Percentiles rank a stretch among this genome's conserved stretches.
Evolutionary conservation across 139 green algal species (phyloP).

Genomic region (Asterochloris erici): DNA sequence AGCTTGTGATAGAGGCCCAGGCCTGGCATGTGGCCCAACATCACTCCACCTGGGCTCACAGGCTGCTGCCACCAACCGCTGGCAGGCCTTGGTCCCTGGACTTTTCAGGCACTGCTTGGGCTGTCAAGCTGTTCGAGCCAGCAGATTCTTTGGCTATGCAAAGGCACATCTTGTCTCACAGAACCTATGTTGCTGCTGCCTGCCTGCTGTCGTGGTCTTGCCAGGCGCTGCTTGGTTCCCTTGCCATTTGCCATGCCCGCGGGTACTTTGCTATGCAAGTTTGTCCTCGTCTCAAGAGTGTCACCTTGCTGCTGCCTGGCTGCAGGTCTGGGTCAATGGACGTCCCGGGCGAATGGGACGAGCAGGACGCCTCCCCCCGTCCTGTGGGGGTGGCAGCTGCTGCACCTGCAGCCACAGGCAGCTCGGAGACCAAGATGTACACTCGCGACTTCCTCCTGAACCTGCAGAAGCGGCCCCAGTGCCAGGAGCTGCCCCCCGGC

Average conservation of each 20-base stretch:
- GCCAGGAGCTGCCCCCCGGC: constrained; percentile 3
- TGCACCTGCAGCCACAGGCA: background rate
- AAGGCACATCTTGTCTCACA: background rate
- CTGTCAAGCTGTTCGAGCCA: too few relatives aligned
- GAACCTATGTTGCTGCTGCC: background rate
- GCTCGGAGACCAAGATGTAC: constrained; percentile 14
- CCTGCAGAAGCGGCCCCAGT: background rate
- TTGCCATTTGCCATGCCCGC: background rate
- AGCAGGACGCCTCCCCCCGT: background rate
- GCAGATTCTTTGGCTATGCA: background rate
- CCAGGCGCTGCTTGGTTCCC: background rate
- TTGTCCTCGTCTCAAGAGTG: too few relatives aligned
- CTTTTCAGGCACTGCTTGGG: too few relatives aligned
- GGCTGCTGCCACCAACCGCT: too few relatives aligned
- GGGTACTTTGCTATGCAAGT: background rate
- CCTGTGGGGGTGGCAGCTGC: background rate
- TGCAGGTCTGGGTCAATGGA: background rate
- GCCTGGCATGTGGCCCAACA: too few relatives aligned
- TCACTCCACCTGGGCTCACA: too few relatives aligned
- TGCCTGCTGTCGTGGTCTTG: background rate
- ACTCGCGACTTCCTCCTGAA: constrained; percentile 26
- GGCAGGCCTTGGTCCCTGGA: too few relatives aligned
- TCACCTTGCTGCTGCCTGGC: background rate
- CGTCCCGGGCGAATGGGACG: background rate
- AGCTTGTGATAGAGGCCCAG: too few relatives aligned